A percentile compares a stretch with the other conserved stretches of the same genome.
phyloP scores from a whole-genome alignment of 2,329 filamentous ascomycete species.

The Lecanicillium sp. region DNA sequence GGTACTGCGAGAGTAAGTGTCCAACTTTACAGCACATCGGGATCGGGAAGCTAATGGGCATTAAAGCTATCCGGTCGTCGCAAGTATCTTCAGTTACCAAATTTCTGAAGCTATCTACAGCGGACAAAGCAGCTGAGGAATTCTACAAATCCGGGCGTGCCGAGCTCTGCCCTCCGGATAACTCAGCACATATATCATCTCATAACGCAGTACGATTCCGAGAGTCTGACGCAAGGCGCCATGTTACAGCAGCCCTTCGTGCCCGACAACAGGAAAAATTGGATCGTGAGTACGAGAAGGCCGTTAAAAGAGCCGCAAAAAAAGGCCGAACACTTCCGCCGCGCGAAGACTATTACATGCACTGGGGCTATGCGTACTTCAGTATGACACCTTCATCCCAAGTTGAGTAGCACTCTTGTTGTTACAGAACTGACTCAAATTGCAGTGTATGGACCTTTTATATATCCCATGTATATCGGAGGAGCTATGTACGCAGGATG shows the following conservation, averaged over 20 bases:
- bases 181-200: slow-evolving; percentile 61
- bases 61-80: slow-evolving; percentile 13
- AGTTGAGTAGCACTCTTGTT: neutral
- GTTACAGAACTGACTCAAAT: neutral
- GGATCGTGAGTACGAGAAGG: slow-evolving; percentile 49
- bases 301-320: slow-evolving; percentile 38
- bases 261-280: slow-evolving; percentile 23
- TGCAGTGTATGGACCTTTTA: slow-evolving; percentile 36
- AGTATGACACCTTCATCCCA: slow-evolving; percentile 13
- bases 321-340: slow-evolving; percentile 40
- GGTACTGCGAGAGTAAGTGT: slow-evolving; percentile 63
- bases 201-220: slow-evolving; percentile 54
- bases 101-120: slow-evolving; percentile 19
- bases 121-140: slow-evolving; percentile 20
- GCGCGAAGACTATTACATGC: slow-evolving; percentile 39
- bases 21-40: neutral
- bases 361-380: slow-evolving; percentile 46
- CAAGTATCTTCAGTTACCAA: slow-evolving; percentile 40
- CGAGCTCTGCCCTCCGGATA: slow-evolving; percentile 42
- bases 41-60: neutral
- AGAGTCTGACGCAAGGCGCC: neutral
- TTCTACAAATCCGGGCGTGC: slow-evolving; percentile 41
- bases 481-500: slow-evolving; percentile 37
- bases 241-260: slow-evolving; percentile 10
- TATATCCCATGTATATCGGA: slow-evolving; percentile 33